Evolutionary conservation across 192 early-diverging fungal genomes (phyloP), one percentile per base, ranked within the genome.

Genomic region (Kappamyces sp.): DNA sequence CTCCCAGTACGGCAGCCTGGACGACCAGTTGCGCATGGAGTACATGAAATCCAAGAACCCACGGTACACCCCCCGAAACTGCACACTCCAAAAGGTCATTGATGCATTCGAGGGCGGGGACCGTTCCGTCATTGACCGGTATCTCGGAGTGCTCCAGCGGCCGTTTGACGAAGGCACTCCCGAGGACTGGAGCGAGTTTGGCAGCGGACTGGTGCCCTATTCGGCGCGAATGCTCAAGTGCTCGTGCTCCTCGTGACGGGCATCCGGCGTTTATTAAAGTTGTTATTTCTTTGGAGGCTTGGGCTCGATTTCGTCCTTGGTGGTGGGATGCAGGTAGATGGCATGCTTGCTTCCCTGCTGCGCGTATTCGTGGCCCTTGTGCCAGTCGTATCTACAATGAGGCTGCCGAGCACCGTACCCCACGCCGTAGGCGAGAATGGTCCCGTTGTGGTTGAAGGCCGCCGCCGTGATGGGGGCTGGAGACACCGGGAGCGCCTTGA

Each of bases 381-480:
- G 63, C 60, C 66, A 73, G 47, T 78, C 73, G 6, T 49, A 23
- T 23, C 23, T 23, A 23, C 23, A 23, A 23, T 40, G 35, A 82
- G 84, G 71, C 86, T 80, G 57, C 67, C 42, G 89, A 89, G 91
- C 74, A 91, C 90, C 23, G 64, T 97, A 98, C 13, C 88, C 83
- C 7, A 86, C 59, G 1, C 87, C 90, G 65, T 98, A 98, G 7
- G 95, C 92, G 78, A 94, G 94, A 51, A 95, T 89, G 36, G 69
- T 77, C 31, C 93, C 95, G 42, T 85, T 89, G 37, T 78, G 74
- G 51, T 84, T 90, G 72, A 94, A 96, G 7, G 89, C 83, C 8
- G 87, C 76, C 37, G 82, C 72, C 2, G 84, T 60, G 52, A 98
- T 86, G 23, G 86, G 84, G 5, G 63, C 75, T 33, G 77, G 80